Base-by-base conservation (phyloP, 371 early-diverging fungal genomes). In the Rhizomucor miehei region DNA sequence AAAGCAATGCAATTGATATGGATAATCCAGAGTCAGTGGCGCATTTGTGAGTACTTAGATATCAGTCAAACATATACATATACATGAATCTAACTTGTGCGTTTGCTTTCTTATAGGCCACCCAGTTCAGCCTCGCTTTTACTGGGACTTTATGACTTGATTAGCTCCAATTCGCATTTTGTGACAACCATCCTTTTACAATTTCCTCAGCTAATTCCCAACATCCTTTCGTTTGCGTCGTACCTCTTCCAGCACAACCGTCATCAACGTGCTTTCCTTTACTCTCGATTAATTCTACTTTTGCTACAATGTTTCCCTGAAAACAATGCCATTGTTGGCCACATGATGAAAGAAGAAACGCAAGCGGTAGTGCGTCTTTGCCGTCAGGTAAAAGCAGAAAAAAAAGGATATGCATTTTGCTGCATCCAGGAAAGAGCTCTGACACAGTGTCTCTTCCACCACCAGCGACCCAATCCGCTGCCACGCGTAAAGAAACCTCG, bases 161-260 rank as follows among this genome's bases (percentile, higher is more conserved):
- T 80, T 20, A 69, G 74, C 49, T 61, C 59, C 16, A 80, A 79
- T 52, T 20, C 61, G n/a, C 62, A 60, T 48, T 58, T 63, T 21
- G 24, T 60, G 16, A 34, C 54, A 23, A 48, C 58, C 14, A 21
- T 50, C 5, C 37, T 46, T 6, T 57, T 49, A n/a, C 11, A 51
- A n/a, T 51, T 63, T 21, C 39, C 52, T 14, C 44, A 52, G 11
- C 56, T 52, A 8, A 29, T 39, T 10, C 48, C 44, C 13, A 23
- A 54, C 6, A 34, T 77, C 24, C 41, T 82, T 35, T 74, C 80
- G 11, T 75, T 72, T 40, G 48, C 69, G 0, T 80, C 82, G 0
- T 82, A 80, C 29, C 56, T 82, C 12, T 59, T 80, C 23, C 74
- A 80, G 55, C 71, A 79, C 54, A 80, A 77, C 38, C 73, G 76